A percentile compares a stretch with the other conserved stretches of the same genome.
Conservation (phyloP, 768 basidiomycete genomes). For the Mrakia frigida region DNA sequence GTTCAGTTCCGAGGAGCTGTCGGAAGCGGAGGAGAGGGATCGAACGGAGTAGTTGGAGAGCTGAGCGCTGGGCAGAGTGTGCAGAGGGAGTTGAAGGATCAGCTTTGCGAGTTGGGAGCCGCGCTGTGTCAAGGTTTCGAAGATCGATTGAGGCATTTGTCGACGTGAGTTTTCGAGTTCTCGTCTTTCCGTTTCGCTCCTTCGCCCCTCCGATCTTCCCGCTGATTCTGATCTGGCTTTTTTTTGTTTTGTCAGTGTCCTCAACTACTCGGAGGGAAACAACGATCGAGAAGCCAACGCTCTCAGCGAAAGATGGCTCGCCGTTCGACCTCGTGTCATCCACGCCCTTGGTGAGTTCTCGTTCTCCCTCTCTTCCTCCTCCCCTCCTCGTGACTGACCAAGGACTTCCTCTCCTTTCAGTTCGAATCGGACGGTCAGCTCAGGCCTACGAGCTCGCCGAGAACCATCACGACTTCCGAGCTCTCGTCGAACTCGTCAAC, state of each 20-base stretch:
- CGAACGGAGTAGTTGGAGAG: slow-evolving; percentile 1
- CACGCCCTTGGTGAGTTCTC: slow-evolving; percentile 66
- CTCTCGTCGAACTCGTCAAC: slow-evolving; percentile 71
- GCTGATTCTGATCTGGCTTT: background rate
- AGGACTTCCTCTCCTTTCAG: background rate
- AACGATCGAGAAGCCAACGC: slow-evolving; percentile 56
- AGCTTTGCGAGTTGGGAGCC: slow-evolving; percentile 45
- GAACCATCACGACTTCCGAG: slow-evolving; percentile 75
- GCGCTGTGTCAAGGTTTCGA: slow-evolving; percentile 42
- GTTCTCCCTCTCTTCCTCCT: background rate
- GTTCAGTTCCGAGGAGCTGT: slow-evolving; percentile 9
- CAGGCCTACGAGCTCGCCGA: slow-evolving; percentile 80
- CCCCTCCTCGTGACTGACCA: background rate
- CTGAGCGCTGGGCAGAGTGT: slow-evolving; percentile 34
- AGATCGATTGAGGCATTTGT: slow-evolving; percentile 37
- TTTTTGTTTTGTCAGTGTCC: background rate
- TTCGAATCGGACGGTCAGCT: slow-evolving; percentile 55
- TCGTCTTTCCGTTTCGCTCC: background rate
- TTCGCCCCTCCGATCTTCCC: background rate
- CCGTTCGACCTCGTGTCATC: slow-evolving; percentile 68
- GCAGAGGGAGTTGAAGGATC: slow-evolving; percentile 42
- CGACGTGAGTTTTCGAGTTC: slow-evolving; percentile 35
- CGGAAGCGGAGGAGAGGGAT: background rate
- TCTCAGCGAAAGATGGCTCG: slow-evolving; percentile 62
- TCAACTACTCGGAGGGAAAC: slow-evolving; percentile 42